Evolutionary conservation across 163 green algal genomes (phyloP).

Genomic region (Volvox carteri): DNA sequence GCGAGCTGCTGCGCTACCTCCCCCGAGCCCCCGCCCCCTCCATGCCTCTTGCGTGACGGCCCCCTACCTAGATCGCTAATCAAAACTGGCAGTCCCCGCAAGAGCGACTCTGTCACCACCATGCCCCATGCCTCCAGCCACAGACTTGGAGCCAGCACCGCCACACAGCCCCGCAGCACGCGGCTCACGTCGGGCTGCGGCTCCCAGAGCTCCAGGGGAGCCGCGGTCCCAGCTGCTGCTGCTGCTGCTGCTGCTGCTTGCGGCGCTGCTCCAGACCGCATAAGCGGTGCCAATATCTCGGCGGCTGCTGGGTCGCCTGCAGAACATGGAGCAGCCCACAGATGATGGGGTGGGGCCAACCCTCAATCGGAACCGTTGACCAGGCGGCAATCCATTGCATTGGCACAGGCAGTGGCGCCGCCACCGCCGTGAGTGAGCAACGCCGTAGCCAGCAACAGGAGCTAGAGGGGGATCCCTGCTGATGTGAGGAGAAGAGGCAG

Average conservation of each 20-base stretch:
- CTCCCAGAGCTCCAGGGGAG: constrained; percentile 21
- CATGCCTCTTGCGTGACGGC: no score
- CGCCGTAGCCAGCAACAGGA: no score
- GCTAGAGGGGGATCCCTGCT: no score
- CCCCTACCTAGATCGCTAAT: constrained; percentile 59
- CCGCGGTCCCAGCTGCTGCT: background rate
- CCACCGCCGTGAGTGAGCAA: no score
- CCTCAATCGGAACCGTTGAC: no score
- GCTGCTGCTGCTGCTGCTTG: background rate
- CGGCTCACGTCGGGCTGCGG: constrained; percentile 43
- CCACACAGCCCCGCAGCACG: constrained; percentile 40
- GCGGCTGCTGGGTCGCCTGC: constrained; percentile 32
- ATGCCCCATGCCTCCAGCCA: constrained; percentile 71
- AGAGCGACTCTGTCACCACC: constrained; percentile 62
- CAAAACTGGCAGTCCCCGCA: constrained; percentile 54
- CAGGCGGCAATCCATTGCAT: no score
- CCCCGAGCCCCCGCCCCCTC: no score
- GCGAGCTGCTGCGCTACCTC: no score
- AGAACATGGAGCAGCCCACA: no score
- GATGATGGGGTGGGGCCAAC: no score
- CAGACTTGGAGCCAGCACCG: constrained; percentile 58
- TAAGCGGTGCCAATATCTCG: background rate
- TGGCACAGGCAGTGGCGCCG: no score
- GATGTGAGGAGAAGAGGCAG: no score
- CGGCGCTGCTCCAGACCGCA: background rate